A percentile compares a stretch with the other conserved stretches of the same genome.
These are phyloP conservation scores for Colletotrichum sublineola DNA, from an alignment of 2,329 filamentous ascomycete genomes.

Conservation along the genomic window DNA sequence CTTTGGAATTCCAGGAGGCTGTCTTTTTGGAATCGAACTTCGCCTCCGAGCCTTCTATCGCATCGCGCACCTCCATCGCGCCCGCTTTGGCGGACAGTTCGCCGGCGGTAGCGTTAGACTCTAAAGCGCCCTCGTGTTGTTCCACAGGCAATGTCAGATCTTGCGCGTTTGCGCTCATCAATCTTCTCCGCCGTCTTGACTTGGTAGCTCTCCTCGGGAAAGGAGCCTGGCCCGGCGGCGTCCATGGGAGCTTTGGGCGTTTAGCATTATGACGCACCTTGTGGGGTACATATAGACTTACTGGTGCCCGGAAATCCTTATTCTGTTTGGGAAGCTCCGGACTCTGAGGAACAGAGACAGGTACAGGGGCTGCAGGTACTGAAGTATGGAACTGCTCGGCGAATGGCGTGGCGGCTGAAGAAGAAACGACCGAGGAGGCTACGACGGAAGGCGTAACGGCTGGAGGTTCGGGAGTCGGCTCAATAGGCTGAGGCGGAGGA, in stretches of 20 bases:
- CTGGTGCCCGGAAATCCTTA: slow-evolving; percentile 62
- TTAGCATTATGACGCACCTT: slow-evolving; percentile 17
- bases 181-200: slow-evolving; percentile 55
- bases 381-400: slow-evolving; percentile 32
- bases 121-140: slow-evolving; percentile 50
- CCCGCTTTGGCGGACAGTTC: slow-evolving; percentile 41
- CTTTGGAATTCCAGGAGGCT: slow-evolving; percentile 17
- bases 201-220: slow-evolving; percentile 61
- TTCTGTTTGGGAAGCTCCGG: slow-evolving; percentile 42
- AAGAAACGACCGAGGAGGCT: slow-evolving; percentile 24
- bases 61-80: slow-evolving; percentile 39
- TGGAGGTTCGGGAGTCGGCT: slow-evolving; percentile 41
- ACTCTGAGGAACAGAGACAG: slow-evolving; percentile 13
- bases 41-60: slow-evolving; percentile 44
- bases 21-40: slow-evolving; percentile 42
- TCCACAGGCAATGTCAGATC: slow-evolving; percentile 59
- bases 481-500: slow-evolving; percentile 30
- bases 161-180: slow-evolving; percentile 52
- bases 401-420: slow-evolving; percentile 21
- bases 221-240: slow-evolving; percentile 62
- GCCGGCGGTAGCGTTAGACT: slow-evolving; percentile 43
- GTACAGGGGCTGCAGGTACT: slow-evolving; percentile 1
- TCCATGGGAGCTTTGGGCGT: slow-evolving; percentile 67
- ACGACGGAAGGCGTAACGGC: slow-evolving; percentile 21
- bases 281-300: slow-evolving; percentile 54